Conservation (phyloP, 1,284 basidiomycete species). For the Rugiboletus extremiorientalis region DNA sequence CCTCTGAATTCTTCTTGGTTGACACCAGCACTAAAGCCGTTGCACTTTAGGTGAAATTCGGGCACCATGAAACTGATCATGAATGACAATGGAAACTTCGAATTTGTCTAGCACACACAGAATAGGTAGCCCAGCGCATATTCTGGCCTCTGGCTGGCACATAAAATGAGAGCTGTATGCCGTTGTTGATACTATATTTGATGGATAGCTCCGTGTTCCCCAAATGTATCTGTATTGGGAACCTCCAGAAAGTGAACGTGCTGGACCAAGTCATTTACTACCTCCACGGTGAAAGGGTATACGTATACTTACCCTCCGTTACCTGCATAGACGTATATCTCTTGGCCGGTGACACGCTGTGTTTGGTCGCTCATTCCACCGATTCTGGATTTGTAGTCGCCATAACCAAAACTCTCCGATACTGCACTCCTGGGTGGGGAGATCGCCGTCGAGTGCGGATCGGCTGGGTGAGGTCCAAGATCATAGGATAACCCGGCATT, state of each 20-base stretch:
- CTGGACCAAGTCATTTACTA: conserved; percentile 36
- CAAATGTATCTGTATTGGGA: conserved; percentile 84
- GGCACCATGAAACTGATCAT: not conserved
- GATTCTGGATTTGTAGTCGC: conserved; percentile 20
- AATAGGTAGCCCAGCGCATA: conserved; percentile 89
- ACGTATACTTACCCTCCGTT: conserved; percentile 58
- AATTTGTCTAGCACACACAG: conserved; percentile 56
- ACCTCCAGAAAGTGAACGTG: conserved; percentile 93
- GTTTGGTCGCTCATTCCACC: conserved; percentile 24
- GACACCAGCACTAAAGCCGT: conserved; percentile 79
- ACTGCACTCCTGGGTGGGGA: conserved; percentile 13
- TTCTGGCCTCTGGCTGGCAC: conserved; percentile 84
- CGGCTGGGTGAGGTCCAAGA: conserved; percentile 69
- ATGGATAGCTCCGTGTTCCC: conserved; percentile 74
- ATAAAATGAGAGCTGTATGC: conserved; percentile 78
- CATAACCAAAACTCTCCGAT: conserved; percentile 9
- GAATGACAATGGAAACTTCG: not conserved
- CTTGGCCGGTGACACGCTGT: conserved; percentile 60
- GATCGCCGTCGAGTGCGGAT: conserved; percentile 51
- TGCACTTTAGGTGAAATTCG: conserved; percentile 53
- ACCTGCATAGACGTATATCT: conserved; percentile 80
- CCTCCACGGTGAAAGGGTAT: not conserved
- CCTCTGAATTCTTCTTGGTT: conserved; percentile 79
- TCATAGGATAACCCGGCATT: conserved; percentile 43
- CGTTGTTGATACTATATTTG: conserved; percentile 77